These are phyloP conservation scores for Turnera subulata DNA, from an alignment of 345 rosid species.

Conservation along the genomic window DNA sequence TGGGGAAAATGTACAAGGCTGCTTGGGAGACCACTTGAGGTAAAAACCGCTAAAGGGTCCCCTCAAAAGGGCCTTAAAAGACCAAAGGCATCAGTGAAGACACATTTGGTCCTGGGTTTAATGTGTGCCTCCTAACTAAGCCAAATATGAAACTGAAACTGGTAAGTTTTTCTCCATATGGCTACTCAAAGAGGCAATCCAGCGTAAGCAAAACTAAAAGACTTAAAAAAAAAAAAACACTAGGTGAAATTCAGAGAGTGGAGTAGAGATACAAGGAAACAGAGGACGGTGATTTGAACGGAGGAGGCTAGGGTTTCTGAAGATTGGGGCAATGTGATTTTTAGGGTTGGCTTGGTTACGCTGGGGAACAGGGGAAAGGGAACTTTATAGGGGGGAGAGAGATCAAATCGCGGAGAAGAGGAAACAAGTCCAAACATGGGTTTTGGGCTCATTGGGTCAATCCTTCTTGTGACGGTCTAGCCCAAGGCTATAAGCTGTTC, in stretches of 20 bases:
- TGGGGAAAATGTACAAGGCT: conserved; percentile 16
- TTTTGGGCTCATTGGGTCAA: no score
- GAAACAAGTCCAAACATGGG: no score
- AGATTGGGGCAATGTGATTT: no score
- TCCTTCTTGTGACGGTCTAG: no score
- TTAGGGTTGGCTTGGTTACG: no score
- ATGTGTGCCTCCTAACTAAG: conserved; percentile 36
- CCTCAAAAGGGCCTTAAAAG: conserved; percentile 19
- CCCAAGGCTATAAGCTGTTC: no score
- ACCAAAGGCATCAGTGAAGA: neutral
- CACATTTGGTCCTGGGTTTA: neutral
- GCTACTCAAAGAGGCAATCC: conserved; percentile 25
- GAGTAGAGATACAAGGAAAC: no score
- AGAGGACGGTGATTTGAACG: no score
- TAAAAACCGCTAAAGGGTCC: neutral
- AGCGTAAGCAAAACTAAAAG: conserved; percentile 11
- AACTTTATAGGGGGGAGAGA: no score
- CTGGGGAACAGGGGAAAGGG: no score
- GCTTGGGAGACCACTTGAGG: conserved; percentile 17
- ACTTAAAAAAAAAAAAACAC: conserved; percentile 4
- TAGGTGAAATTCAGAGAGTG: neutral
- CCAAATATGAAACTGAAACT: conserved; percentile 20
- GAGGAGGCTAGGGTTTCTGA: no score
- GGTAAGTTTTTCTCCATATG: neutral
- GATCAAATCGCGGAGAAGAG: no score